These are phyloP conservation scores for Colletotrichum trifolii DNA, from an alignment of 2,329 filamentous ascomycete species.

Conservation along the genomic window DNA sequence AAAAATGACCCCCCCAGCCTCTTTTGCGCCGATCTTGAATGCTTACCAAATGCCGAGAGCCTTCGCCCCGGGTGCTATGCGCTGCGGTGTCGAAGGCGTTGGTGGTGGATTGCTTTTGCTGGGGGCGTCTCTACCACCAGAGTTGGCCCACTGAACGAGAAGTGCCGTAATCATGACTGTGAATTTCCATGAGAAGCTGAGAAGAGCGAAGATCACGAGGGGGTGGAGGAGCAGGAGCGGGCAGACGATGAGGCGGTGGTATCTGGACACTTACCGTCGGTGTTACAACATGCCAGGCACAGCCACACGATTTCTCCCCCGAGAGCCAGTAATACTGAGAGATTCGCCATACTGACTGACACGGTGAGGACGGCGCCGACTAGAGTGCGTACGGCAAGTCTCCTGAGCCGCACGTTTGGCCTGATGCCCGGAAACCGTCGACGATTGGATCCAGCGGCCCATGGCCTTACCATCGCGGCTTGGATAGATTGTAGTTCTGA, in stretches of 20 bases:
- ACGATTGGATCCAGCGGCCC: background rate
- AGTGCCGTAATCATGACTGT: conserved; percentile 14
- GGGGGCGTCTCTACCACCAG: background rate
- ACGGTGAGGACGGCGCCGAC: background rate
- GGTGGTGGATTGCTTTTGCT: too few relatives aligned
- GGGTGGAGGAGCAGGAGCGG: too few relatives aligned
- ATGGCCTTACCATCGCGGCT: conserved; percentile 2
- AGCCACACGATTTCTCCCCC: conserved; percentile 14
- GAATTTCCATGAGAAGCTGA: background rate
- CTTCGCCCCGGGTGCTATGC: too few relatives aligned
- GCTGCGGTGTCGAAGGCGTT: too few relatives aligned
- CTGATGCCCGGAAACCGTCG: background rate
- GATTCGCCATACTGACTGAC: conserved; percentile 3
- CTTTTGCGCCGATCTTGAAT: too few relatives aligned
- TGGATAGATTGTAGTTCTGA: conserved; percentile 14
- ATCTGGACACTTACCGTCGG: conserved; percentile 10
- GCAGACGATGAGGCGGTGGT: background rate
- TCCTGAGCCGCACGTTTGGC: conserved; percentile 5
- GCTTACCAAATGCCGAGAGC: too few relatives aligned
- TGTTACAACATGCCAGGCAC: conserved; percentile 23
- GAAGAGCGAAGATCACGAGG: background rate
- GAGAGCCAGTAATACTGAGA: conserved; percentile 7
- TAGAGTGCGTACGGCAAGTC: conserved; percentile 8
- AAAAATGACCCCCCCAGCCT: too few relatives aligned
- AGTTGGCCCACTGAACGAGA: conserved; percentile 8